A percentile compares a stretch with the other conserved stretches of the same genome.
These are phyloP conservation scores for Trichocladium uniseriatum DNA, from an alignment of 495 filamentous ascomycete genomes.

Conservation along the genomic window DNA sequence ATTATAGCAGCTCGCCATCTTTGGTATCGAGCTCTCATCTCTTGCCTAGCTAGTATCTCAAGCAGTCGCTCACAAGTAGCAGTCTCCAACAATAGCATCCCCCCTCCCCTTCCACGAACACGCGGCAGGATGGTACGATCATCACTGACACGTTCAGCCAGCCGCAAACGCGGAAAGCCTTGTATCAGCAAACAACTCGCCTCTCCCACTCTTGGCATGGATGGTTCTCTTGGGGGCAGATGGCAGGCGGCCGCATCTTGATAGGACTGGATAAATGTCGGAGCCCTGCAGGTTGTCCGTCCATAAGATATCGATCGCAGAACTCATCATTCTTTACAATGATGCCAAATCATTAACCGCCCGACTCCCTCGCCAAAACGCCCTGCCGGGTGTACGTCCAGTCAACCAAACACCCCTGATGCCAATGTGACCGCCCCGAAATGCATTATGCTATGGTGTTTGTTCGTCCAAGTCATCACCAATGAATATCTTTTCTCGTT, in stretches of 20 bases:
- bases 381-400: constrained; percentile 15
- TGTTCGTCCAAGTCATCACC: constrained; percentile 22
- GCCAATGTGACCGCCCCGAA: constrained; percentile 23
- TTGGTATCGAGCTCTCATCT: not conserved
- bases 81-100: too few relatives aligned
- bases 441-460: constrained; percentile 22
- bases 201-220: too few relatives aligned
- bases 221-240: too few relatives aligned
- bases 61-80: not conserved
- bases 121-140: too few relatives aligned
- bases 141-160: too few relatives aligned
- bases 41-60: not conserved
- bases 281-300: not conserved
- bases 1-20: constrained; percentile 8
- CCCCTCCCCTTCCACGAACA: too few relatives aligned
- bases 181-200: too few relatives aligned
- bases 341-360: constrained; percentile 9
- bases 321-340: constrained; percentile 10
- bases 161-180: too few relatives aligned
- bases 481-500: constrained; percentile 12
- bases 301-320: not conserved
- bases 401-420: constrained; percentile 14
- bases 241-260: not conserved
- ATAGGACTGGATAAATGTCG: not conserved
- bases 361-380: constrained; percentile 15